These are phyloP conservation scores for Backusella australiensis DNA, from an alignment of 192 early-diverging fungal genomes.

Conservation along the genomic window DNA sequence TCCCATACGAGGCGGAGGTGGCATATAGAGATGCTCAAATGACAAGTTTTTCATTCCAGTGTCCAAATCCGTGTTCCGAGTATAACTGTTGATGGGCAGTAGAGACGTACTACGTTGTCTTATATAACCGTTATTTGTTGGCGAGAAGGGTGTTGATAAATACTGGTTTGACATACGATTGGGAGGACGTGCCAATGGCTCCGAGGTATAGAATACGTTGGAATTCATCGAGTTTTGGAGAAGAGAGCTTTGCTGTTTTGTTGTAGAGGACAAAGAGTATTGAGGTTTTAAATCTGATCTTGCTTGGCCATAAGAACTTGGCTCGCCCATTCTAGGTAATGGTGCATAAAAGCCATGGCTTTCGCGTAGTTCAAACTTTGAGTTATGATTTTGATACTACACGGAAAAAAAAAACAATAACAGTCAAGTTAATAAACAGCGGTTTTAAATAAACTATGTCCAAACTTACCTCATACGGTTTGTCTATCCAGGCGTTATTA, in stretches of 20 bases:
- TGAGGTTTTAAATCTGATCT: background rate
- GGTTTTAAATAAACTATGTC: background rate
- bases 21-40: slow-evolving; percentile 8
- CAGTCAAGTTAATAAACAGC: background rate
- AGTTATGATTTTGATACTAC: background rate
- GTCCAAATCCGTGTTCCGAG: background rate
- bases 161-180: background rate
- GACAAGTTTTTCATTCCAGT: background rate
- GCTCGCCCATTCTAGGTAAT: background rate
- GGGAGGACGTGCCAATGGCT: background rate
- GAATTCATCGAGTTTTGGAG: background rate
- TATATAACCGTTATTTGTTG: slow-evolving; percentile 3
- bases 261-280: background rate
- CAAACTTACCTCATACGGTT: background rate
- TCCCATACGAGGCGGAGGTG: background rate
- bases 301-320: background rate
- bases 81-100: background rate
- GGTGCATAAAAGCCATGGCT: background rate
- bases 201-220: background rate
- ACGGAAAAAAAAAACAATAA: background rate
- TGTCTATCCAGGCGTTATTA: background rate
- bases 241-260: background rate
- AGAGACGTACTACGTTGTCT: slow-evolving; percentile 15
- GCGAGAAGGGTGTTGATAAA: background rate
- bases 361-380: background rate